phyloP scores from a whole-genome alignment of 1,284 basidiomycete species.

The Cryptococcus depauperatus region DNA sequence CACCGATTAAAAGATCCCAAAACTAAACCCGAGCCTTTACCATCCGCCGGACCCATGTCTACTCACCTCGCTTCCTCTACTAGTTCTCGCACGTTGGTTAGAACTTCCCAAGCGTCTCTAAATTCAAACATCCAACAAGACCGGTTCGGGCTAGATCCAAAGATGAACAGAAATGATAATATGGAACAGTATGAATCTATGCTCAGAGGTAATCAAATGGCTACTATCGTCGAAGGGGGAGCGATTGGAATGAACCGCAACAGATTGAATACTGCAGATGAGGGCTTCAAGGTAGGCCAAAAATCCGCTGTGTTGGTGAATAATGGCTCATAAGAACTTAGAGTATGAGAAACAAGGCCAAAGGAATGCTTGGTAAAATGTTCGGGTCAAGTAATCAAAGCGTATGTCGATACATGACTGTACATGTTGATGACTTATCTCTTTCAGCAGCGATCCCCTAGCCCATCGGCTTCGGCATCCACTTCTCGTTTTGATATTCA shows the following conservation, averaged over 20 bases:
- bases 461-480: slow-evolving; percentile 5
- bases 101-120: neutral
- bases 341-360: slow-evolving; percentile 37
- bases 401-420: too few species aligned
- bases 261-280: slow-evolving; percentile 17
- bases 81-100: neutral
- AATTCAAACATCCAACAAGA: too few species aligned
- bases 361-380: slow-evolving; percentile 42
- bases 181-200: slow-evolving; percentile 12
- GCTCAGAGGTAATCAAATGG: slow-evolving; percentile 19
- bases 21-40: neutral
- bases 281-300: slow-evolving; percentile 26
- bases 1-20: slow-evolving; percentile 63
- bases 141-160: neutral
- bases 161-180: slow-evolving; percentile 13
- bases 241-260: slow-evolving; percentile 14
- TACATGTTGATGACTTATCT: too few species aligned
- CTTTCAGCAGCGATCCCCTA: slow-evolving; percentile 4
- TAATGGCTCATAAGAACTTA: slow-evolving; percentile 9
- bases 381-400: slow-evolving; percentile 26
- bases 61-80: neutral
- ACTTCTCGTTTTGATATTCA: slow-evolving; percentile 7
- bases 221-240: slow-evolving; percentile 23
- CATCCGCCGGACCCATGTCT: slow-evolving; percentile 2
- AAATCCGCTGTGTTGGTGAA: too few species aligned